Conservation (phyloP, 2,329 filamentous ascomycete species). For the Rhynchosporium secalis region DNA sequence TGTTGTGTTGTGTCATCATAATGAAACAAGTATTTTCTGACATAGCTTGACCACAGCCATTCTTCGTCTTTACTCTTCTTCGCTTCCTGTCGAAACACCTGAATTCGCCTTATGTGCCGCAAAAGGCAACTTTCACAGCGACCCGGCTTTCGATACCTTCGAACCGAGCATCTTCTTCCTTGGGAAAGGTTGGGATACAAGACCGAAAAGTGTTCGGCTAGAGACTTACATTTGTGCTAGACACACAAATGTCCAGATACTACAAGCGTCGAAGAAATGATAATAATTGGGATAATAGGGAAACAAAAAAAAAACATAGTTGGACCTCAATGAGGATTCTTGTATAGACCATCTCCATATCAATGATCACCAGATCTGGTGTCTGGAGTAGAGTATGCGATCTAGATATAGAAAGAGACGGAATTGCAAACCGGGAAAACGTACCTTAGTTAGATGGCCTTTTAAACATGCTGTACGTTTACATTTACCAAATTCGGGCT, state of each 20-base stretch:
- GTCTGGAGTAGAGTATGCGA: slow-evolving; percentile 42
- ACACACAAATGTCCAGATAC: no score
- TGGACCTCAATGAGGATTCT: slow-evolving; percentile 19
- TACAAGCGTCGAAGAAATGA: neutral
- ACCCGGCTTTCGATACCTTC: no score
- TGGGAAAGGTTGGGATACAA: slow-evolving; percentile 18
- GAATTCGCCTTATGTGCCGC: no score
- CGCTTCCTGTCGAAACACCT: no score
- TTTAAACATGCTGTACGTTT: neutral
- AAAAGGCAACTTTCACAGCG: no score
- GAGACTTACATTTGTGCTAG: no score
- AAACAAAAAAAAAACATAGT: neutral
- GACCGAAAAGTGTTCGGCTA: slow-evolving; percentile 32
- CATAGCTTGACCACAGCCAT: no score
- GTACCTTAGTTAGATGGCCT: neutral
- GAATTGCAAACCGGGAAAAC: slow-evolving; percentile 11
- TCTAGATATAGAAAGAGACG: slow-evolving; percentile 35
- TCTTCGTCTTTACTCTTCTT: no score
- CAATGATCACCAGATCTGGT: slow-evolving; percentile 54
- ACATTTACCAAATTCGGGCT: slow-evolving; percentile 1
- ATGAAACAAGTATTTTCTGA: no score
- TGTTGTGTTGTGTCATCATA: no score
- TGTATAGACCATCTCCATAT: slow-evolving; percentile 55
- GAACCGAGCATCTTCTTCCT: no score
- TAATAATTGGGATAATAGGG: neutral